These are phyloP conservation scores for Raphanus hybrid DNA, from an alignment of 441 rosid species.

Conservation along the genomic window DNA sequence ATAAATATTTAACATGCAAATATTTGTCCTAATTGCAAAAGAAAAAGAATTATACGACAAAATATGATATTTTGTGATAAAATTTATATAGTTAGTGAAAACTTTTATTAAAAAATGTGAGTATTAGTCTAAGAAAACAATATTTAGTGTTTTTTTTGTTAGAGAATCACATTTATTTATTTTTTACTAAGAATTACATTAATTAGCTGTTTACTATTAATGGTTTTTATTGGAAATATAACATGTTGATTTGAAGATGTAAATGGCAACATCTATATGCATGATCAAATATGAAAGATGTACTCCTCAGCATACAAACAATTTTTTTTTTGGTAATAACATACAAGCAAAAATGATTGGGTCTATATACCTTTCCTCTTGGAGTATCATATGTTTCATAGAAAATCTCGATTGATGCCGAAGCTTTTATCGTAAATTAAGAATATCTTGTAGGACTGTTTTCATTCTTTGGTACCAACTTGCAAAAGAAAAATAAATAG, in stretches of 20 bases:
- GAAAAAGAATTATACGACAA: not conserved
- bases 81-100: not conserved
- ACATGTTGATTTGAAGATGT: slow-evolving; percentile 6
- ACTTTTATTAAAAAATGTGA: not conserved
- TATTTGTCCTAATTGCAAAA: not conserved
- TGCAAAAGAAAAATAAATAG: slow-evolving; percentile 1
- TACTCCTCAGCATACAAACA: slow-evolving; percentile 15
- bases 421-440: slow-evolving; percentile 29
- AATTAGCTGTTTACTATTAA: not conserved
- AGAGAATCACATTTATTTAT: not conserved
- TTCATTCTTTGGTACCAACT: slow-evolving; percentile 25
- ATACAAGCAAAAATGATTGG: slow-evolving; percentile 3
- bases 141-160: not conserved
- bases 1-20: not conserved
- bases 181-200: not conserved
- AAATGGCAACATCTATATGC: not conserved
- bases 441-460: slow-evolving; percentile 26
- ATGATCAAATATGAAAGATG: slow-evolving; percentile 2
- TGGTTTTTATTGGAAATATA: slow-evolving; percentile 7
- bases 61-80: not conserved
- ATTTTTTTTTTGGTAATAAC: not conserved
- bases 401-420: slow-evolving; percentile 4
- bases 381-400: slow-evolving; percentile 21
- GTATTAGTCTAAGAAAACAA: not conserved
- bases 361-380: slow-evolving; percentile 26